Conservation (phyloP, 2,329 filamentous ascomycete genomes). For the Magnaporthiopsis rhizophila region DNA sequence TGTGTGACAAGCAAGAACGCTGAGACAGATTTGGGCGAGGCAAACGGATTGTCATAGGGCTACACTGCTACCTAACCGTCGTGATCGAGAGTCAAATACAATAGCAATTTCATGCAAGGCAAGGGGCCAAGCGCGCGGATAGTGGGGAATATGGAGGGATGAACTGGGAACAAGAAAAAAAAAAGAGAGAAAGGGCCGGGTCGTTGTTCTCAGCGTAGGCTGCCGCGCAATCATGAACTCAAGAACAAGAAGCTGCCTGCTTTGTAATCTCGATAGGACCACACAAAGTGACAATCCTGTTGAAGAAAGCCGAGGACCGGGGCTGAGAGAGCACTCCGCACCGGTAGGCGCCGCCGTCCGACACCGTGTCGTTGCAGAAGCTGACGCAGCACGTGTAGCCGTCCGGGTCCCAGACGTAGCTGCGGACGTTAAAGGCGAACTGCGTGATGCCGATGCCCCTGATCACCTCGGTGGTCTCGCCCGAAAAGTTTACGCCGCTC, state of each 20-base stretch:
- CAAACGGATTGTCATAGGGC: no score
- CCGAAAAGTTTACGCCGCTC: constrained; percentile 16
- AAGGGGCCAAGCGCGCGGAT: no score
- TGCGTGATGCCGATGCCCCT: constrained; percentile 18
- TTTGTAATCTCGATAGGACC: constrained; percentile 9
- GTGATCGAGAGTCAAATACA: no score
- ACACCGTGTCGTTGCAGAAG: constrained; percentile 18
- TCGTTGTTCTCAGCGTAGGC: background rate
- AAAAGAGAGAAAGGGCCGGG: no score
- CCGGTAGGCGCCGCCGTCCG: constrained; percentile 16
- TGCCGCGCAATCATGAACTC: background rate
- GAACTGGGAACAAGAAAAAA: no score
- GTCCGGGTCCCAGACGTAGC: constrained; percentile 20
- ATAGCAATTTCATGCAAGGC: no score
- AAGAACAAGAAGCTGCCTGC: constrained; percentile 1
- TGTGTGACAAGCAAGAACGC: no score
- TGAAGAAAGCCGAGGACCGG: constrained; percentile 13
- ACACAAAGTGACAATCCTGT: constrained; percentile 19
- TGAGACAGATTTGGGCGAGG: no score
- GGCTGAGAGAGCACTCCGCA: constrained; percentile 17
- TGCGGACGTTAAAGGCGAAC: constrained; percentile 13
- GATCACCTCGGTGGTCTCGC: constrained; percentile 17
- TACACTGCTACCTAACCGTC: no score
- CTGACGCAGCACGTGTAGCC: constrained; percentile 19
- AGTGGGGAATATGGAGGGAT: no score